phyloP scores from a whole-genome alignment of 2,329 filamentous ascomycete species.

The Pseudogymnoascus sp. region DNA sequence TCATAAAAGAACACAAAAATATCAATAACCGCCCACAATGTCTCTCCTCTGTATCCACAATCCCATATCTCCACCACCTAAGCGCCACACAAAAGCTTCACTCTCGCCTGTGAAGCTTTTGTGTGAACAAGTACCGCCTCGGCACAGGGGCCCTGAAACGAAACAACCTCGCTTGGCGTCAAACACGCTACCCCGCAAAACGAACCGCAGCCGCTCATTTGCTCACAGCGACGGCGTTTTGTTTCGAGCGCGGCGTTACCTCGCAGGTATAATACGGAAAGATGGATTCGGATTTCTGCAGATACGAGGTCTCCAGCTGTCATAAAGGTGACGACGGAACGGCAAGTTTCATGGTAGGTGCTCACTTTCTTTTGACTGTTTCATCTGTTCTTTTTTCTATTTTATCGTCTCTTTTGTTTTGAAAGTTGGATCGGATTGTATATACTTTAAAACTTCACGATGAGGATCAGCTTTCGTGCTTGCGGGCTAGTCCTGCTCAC shows the following conservation, averaged over 20 bases:
- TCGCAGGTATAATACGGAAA: not conserved
- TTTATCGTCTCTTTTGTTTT: not conserved
- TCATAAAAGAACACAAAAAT: not conserved
- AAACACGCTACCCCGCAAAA: conserved; percentile 6
- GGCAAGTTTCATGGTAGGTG: conserved; percentile 2
- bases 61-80: not conserved
- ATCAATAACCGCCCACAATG: not conserved
- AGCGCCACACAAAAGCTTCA: conserved; percentile 1
- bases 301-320: conserved; percentile 4
- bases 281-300: not conserved
- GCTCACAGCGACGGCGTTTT: not conserved
- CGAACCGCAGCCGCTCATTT: conserved; percentile 4
- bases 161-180: not conserved
- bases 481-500: conserved; percentile 7
- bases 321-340: not conserved
- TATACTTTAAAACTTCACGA: not conserved
- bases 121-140: not conserved
- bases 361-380: not conserved
- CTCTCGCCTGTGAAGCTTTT: not conserved
- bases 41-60: conserved; percentile 2
- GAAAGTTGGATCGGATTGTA: not conserved
- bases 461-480: not conserved
- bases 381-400: not conserved
- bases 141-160: conserved; percentile 1
- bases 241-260: not conserved